A percentile compares a stretch with the other conserved stretches of the same genome.
phyloP scores from a whole-genome alignment of 176 grass and related monocot genomes.

The Rhynchospora tenuis region DNA sequence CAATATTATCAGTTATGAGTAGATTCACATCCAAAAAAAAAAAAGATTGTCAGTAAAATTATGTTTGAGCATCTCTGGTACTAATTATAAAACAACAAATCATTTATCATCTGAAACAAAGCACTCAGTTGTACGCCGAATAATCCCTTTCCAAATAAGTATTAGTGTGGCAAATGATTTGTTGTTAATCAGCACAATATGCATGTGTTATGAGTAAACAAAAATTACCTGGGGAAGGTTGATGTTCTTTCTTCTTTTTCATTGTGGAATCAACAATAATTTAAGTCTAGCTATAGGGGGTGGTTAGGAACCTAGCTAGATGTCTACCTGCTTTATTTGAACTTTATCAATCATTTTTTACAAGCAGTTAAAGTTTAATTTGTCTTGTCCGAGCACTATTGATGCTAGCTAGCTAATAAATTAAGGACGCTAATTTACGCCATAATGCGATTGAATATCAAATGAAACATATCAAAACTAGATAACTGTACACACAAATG shows the following conservation, averaged over 20 bases:
- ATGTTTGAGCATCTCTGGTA: no score
- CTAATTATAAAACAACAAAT: no score
- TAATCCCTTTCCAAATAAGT: background rate
- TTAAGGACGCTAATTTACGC: background rate
- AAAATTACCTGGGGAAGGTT: background rate
- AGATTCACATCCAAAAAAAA: no score
- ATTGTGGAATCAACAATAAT: background rate
- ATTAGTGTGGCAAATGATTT: background rate
- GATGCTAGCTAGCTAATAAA: background rate
- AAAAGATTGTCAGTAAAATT: no score
- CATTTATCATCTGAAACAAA: background rate
- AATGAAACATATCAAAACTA: no score
- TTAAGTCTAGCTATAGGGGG: background rate
- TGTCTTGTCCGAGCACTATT: background rate
- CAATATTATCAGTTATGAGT: no score
- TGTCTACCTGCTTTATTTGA: background rate
- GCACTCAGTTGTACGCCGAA: no score
- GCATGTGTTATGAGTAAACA: background rate
- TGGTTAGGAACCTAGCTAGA: background rate
- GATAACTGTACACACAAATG: no score
- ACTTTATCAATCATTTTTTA: constrained; percentile 5
- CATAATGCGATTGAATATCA: no score
- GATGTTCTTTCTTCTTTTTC: background rate
- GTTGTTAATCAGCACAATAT: background rate
- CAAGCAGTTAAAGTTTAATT: background rate